Evolutionary conservation across 768 basidiomycete species (phyloP).

Genomic region (Lactarius sanguifluus): DNA sequence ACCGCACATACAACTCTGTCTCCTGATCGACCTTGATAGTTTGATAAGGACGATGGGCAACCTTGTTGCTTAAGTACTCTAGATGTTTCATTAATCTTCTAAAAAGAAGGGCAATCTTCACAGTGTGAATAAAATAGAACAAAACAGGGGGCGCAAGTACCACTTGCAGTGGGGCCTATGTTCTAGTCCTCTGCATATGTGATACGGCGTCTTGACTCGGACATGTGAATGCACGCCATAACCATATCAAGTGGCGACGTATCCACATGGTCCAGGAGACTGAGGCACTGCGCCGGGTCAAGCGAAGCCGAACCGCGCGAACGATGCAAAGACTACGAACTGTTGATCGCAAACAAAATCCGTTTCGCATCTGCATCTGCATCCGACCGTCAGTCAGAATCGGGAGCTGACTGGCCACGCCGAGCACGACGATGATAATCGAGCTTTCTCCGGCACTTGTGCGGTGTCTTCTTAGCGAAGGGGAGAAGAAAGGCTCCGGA

Average conservation of each 20-base stretch:
- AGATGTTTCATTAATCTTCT: neutral
- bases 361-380: neutral
- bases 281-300: neutral
- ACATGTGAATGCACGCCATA: neutral
- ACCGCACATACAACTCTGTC: neutral
- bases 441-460: neutral
- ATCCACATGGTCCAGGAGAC: neutral
- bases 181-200: neutral
- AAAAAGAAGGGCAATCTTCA: neutral
- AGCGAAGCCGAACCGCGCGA: neutral
- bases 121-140: neutral
- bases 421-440: neutral
- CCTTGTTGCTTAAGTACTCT: conserved; percentile 15
- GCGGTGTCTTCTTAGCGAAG: neutral
- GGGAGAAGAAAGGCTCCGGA: neutral
- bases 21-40: conserved; percentile 12
- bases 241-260: neutral
- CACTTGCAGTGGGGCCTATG: neutral
- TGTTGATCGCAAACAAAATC: neutral
- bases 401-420: neutral
- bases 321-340: neutral
- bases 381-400: neutral
- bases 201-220: neutral
- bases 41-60: conserved; percentile 17
- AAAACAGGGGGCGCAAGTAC: neutral